Evolutionary conservation across 2,329 filamentous ascomycete genomes (phyloP).

Genomic region (Trichoderma guizhouense): DNA sequence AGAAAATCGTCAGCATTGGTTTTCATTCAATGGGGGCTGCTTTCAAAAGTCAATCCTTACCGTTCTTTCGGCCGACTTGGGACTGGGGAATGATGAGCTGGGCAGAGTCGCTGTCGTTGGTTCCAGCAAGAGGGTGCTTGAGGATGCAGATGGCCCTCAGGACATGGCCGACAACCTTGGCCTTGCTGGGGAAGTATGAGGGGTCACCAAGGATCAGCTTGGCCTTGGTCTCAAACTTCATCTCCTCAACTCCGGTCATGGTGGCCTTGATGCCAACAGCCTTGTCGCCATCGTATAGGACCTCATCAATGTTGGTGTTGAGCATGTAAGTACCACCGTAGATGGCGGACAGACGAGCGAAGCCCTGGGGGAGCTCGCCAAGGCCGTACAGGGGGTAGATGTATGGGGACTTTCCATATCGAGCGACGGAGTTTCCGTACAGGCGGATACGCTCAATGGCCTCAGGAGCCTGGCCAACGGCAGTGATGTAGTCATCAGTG

Average conservation of each 20-base stretch:
- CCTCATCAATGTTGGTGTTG: slow-evolving; percentile 89
- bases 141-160: slow-evolving; percentile 96
- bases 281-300: slow-evolving; percentile 79
- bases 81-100: slow-evolving; percentile 98
- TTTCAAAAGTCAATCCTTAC: slow-evolving; percentile 46
- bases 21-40: background rate
- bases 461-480: slow-evolving; percentile 71
- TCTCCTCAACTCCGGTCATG: slow-evolving; percentile 84
- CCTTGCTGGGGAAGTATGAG: slow-evolving; percentile 91
- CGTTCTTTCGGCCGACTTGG: slow-evolving; percentile 94
- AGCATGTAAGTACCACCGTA: slow-evolving; percentile 99
- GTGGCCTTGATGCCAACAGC: slow-evolving; percentile 96
- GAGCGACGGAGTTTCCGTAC: slow-evolving; percentile 95
- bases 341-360: slow-evolving; percentile 94
- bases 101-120: slow-evolving; percentile 81
- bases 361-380: slow-evolving; percentile 94
- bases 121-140: slow-evolving; percentile 89
- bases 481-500: slow-evolving; percentile 80
- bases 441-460: slow-evolving; percentile 88
- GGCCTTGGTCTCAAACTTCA: slow-evolving; percentile 95
- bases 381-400: slow-evolving; percentile 99
- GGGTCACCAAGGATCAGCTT: slow-evolving; percentile 96
- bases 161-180: slow-evolving; percentile 81
- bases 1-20: background rate
- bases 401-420: slow-evolving; percentile 98